Base-by-base conservation (phyloP, 208 protist species). In the Phytomonas sp. region DNA sequence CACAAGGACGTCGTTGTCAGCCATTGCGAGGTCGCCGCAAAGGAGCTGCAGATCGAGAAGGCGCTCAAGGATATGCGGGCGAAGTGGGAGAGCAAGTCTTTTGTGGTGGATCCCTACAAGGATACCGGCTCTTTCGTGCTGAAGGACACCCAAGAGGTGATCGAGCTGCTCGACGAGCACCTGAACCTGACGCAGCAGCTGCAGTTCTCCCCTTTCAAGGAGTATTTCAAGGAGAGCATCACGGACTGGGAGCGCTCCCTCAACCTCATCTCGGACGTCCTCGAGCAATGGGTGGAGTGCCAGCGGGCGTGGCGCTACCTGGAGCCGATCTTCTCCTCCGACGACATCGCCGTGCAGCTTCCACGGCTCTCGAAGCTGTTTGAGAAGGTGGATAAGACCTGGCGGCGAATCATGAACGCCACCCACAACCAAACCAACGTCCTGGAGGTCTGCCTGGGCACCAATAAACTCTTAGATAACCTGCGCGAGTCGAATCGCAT, bases 281-380 rank as follows among this genome's bases (percentile, higher is more conserved):
- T 99, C n/a, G 97, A 99, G 78, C 94, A 98, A 75, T 99, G 97
- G 97, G 77, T 97, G 36, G 87, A 96, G 71, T 98, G 95, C 73
- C 97, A 99, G 82, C 81, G 93, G 23, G 82, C 88, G 37, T 99
- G 97, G 97, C 88, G 98, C 60, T 98, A 98, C 74, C 79, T 99
- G 34, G 96, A 98, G 85, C 97, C 97, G 43, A 99, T 99, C 68
- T 98, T 99, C 76, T 88, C 72, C 71, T 97, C 96, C 0, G 94
- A 97, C 62, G 97, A 99, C 78, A 99, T 99, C 74, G 83, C 89
- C 30, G 83, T 91, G 69, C 97, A 99, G 80, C 81, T 99, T 63
- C 97, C 97, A 34, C 83, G 84, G 33, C 91, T 98, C 23, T 86
- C 87, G 36, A 97, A 98, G 72, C 80, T 96, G 34, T 98, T 98